Base-by-base conservation (phyloP, 2,329 filamentous ascomycete species). In the Verticillium isaacii region DNA sequence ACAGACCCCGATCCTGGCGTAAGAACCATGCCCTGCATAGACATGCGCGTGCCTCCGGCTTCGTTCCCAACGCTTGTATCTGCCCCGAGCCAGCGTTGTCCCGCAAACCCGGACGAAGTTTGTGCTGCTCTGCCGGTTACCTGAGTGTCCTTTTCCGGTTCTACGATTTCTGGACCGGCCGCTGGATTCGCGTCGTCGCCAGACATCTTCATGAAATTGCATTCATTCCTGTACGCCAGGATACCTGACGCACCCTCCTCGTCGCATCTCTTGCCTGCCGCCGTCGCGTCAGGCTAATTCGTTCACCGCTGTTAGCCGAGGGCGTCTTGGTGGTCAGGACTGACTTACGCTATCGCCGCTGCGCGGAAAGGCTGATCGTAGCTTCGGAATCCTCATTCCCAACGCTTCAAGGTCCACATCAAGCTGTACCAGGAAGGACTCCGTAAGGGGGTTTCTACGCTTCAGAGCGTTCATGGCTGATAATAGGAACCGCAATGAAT, bases 361-460 rank as follows among this genome's bases (percentile, higher is more conserved):
- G 56, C 83, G 80, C n/a, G 82, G 78, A 57, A 87, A 86, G 1
- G 81, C 81, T 32, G 79, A 73, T 66, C 78, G 82, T 23, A 87
- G 78, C 64, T 82, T 85, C 9, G 82, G 85, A 66, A 85, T 87
- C 67, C 83, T 81, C 64, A 87, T 75, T 14, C 87, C 86, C 32
- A 92, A 81, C 12, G 86, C 88, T 72, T 96, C 91, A 4, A 98
- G 82, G 70, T 99, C 95, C 17, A 97, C 89, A 67, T 98, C 93
- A 5, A 98, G 80, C 73, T 98, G 95, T 3, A 95, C 91, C 39
- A 98, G 79, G 77, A 98, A 98, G 0, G 94, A 97, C 71, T 97
- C 93, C 0, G 94, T 96, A 58, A 99, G 80, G 0, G 93, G 93
- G 67, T 96, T 97, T 68, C 91, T 90, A 63, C 85, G 85, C 75